A percentile compares a stretch with the other conserved stretches of the same genome.
Conservation (phyloP, 805 yeast genomes). For the Phaffomyces opuntiae region DNA sequence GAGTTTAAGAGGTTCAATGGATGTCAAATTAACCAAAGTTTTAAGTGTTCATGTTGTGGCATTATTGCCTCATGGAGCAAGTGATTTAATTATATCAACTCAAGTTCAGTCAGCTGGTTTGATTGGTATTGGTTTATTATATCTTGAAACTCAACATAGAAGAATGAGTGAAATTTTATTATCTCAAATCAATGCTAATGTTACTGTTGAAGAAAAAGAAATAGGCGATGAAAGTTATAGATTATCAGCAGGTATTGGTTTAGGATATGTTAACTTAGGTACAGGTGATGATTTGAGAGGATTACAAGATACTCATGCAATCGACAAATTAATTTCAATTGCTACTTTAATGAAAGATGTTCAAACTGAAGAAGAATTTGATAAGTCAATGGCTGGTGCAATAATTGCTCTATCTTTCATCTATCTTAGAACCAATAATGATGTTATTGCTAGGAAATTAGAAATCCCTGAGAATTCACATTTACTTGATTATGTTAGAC, state of each 20-base stretch:
- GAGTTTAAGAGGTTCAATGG: slow-evolving; percentile 75
- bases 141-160: slow-evolving; percentile 70
- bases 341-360: slow-evolving; percentile 58
- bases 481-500: slow-evolving; percentile 59
- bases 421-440: slow-evolving; percentile 60
- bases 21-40: slow-evolving; percentile 81
- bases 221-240: slow-evolving; percentile 73
- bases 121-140: slow-evolving; percentile 82
- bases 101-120: slow-evolving; percentile 89
- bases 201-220: slow-evolving; percentile 45
- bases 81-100: slow-evolving; percentile 75
- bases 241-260: slow-evolving; percentile 79
- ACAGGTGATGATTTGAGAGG: slow-evolving; percentile 57
- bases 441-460: slow-evolving; percentile 52
- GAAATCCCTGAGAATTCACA: slow-evolving; percentile 53
- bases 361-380: slow-evolving; percentile 50
- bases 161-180: slow-evolving; percentile 77
- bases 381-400: slow-evolving; percentile 67
- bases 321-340: slow-evolving; percentile 49
- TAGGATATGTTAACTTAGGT: slow-evolving; percentile 81
- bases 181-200: slow-evolving; percentile 55
- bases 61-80: slow-evolving; percentile 82
- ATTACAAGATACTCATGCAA: slow-evolving; percentile 54
- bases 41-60: slow-evolving; percentile 91
- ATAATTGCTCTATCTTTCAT: slow-evolving; percentile 69